Evolutionary conservation across 345 rosid species (phyloP), one percentile per base, ranked within the genome.

Genomic region (Reutealis trisperma): DNA sequence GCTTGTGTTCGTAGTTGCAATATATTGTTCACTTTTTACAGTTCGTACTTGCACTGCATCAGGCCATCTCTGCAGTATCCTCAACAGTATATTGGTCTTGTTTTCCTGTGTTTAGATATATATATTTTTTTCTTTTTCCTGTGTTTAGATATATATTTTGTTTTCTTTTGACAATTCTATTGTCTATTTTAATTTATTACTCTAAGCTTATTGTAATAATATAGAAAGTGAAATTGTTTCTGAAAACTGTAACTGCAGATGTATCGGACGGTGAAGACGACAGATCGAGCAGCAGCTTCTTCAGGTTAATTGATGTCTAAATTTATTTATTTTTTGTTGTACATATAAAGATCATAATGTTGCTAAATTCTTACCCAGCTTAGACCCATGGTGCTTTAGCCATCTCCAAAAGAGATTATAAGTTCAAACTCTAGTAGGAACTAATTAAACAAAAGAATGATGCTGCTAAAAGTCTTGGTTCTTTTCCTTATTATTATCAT

Each of bases 251-350:
- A 51, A 34, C 63, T 77, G 76, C 85, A 91, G 96, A 87, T 91
- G 96, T 91, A 91, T 78, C 85, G 96, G 72, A 91, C 93, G 0
- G 91, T 89, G 60, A 91, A 89, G 84, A 91, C 92, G 11, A 91
- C 96, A 0, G 96, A 89, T 77, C 75, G 89, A 82, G 78, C 91
- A 55, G 90, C 94, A 11, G 92, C 90, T 77, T 73, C 94, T 73
- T 86, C 92, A 81, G 97, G 94, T 90, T 25, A 44, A 37, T 65
- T 55, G 42, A 24, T 70, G 6, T 24, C 69, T 65, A 10, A 8
- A 37, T 37, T 37, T 12, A 2, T 37, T 65, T 6, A 0, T 63
- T 37, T 65, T 45, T 65, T 37, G 51, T 47, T 47, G 2, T 47
- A 47, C 14, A 47, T 47, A 12, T 12, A 47, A 47, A 47, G 51